A percentile compares a stretch with the other conserved stretches of the same genome.
Conservation (phyloP, 257 asterid species). For the Solanum lycopersicoides region DNA sequence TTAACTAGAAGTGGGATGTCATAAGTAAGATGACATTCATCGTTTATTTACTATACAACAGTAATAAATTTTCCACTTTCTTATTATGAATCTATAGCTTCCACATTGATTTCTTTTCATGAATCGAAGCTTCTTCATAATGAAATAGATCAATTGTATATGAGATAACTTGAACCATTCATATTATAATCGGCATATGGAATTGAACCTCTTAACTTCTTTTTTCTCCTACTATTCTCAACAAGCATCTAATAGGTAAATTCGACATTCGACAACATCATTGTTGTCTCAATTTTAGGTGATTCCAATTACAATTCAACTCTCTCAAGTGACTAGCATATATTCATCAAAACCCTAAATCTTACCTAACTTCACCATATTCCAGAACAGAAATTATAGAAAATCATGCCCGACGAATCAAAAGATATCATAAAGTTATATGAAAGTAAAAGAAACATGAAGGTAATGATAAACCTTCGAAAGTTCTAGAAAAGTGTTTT, state of each 20-base stretch:
- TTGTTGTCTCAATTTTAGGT: not conserved
- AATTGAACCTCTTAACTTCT: too few relatives aligned
- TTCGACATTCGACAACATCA: not conserved
- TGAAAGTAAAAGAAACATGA: not conserved
- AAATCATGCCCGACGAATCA: not conserved
- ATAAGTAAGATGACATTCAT: too few relatives aligned
- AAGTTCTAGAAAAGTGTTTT: conserved; percentile 11
- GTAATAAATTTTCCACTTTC: not conserved
- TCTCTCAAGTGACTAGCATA: not conserved
- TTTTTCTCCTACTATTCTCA: not conserved
- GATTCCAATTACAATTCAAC: not conserved
- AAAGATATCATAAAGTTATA: not conserved
- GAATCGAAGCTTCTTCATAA: too few relatives aligned
- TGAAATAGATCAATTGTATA: not conserved
- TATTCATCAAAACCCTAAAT: not conserved
- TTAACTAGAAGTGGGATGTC: too few relatives aligned
- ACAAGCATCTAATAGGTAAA: not conserved
- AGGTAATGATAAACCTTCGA: not conserved
- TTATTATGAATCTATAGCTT: too few relatives aligned
- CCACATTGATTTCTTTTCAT: too few relatives aligned
- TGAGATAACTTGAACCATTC: not conserved
- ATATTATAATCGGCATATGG: not conserved
- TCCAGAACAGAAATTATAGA: too few relatives aligned
- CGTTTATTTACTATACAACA: not conserved
- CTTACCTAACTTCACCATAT: not conserved